A percentile compares a stretch with the other conserved stretches of the same genome.
phyloP scores from a whole-genome alignment of 83 land plant species.

The Thuja plicata region DNA sequence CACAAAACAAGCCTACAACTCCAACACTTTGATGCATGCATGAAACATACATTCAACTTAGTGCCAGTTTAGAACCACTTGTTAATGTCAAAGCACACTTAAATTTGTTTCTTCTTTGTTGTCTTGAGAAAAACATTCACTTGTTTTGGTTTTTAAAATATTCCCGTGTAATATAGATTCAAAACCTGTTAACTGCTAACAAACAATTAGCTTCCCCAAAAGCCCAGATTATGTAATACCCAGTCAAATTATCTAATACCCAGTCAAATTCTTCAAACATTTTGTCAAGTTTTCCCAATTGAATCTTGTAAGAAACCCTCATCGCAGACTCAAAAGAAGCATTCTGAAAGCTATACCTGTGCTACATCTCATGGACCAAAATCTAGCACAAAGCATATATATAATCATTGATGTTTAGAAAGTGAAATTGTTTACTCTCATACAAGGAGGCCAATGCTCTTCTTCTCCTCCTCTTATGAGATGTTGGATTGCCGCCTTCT shows the following conservation, averaged over 20 bases:
- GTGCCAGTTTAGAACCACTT: too few species aligned
- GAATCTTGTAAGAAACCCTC: background rate
- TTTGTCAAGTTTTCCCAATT: background rate
- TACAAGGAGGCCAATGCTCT: background rate
- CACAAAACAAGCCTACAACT: too few species aligned
- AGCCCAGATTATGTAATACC: background rate
- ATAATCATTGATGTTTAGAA: slow-evolving; percentile 7
- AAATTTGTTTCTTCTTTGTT: too few species aligned
- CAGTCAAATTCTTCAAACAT: background rate
- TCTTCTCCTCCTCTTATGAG: too few species aligned
- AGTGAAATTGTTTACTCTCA: background rate
- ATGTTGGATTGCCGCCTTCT: slow-evolving; percentile 7
- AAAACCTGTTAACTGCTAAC: background rate
- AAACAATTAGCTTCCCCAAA: slow-evolving; percentile 11
- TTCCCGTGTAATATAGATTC: too few species aligned
- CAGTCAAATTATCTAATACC: background rate
- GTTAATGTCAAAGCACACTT: too few species aligned
- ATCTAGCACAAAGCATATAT: background rate
- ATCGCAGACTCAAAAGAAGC: slow-evolving; percentile 17
- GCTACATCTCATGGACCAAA: slow-evolving; percentile 33
- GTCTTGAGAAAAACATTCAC: too few species aligned
- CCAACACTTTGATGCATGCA: too few species aligned
- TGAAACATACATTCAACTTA: too few species aligned
- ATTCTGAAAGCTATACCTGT: slow-evolving; percentile 48
- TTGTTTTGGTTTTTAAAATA: too few species aligned